Evolutionary conservation across 495 filamentous ascomycete species (phyloP).

Genomic region (Penicillium manginii): DNA sequence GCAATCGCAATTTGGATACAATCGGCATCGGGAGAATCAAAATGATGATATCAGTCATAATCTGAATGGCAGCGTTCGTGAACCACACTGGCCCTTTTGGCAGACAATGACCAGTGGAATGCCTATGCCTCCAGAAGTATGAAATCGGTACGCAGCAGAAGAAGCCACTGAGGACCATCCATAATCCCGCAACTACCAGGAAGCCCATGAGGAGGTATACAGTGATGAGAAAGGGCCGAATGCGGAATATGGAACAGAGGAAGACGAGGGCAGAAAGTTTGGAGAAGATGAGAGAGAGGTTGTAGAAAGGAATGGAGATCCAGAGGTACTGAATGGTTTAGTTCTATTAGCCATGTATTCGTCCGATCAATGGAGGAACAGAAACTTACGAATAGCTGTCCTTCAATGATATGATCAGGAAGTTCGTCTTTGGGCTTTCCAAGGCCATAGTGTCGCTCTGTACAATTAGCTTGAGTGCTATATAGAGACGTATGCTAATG

Average conservation of each 20-base stretch:
- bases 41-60: conserved; percentile 50
- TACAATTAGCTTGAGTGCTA: conserved; percentile 17
- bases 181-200: conserved; percentile 38
- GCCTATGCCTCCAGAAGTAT: conserved; percentile 42
- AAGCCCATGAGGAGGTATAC: conserved; percentile 35
- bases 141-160: conserved; percentile 43
- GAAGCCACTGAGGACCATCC: conserved; percentile 42
- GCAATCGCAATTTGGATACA: conserved; percentile 44
- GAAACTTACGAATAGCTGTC: conserved; percentile 22
- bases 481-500: not conserved
- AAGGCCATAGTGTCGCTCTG: conserved; percentile 25
- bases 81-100: conserved; percentile 41
- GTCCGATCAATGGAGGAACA: not conserved
- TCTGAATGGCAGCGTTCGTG: conserved; percentile 49
- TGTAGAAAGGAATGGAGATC: conserved; percentile 46
- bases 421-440: conserved; percentile 4
- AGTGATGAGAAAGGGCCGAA: conserved; percentile 29
- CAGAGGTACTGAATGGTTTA: conserved; percentile 33
- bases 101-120: conserved; percentile 35
- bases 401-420: not conserved
- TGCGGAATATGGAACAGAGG: conserved; percentile 44
- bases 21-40: conserved; percentile 51
- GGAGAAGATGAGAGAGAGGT: conserved; percentile 45
- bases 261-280: conserved; percentile 49
- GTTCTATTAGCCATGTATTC: not conserved